Evolutionary conservation across 352 stramenopile genomes (phyloP).

Genomic region (Globisporangium camurandrum): DNA sequence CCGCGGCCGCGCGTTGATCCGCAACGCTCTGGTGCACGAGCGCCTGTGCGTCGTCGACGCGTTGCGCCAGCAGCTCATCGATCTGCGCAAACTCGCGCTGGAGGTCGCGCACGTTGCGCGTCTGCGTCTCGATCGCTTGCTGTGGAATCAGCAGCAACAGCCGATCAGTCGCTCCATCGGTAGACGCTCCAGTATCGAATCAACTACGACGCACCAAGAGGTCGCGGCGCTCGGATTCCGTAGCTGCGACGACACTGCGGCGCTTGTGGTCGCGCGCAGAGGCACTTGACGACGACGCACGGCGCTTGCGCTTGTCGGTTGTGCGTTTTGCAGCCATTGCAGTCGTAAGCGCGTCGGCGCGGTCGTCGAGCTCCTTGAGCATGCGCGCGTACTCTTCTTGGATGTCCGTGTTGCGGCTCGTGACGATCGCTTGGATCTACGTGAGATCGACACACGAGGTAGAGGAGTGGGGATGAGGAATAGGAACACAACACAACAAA

Average conservation of each 20-base stretch:
- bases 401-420: constrained; percentile 62
- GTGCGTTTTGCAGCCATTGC: constrained; percentile 11
- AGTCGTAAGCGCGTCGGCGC: constrained; percentile 30
- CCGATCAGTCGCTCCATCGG: background rate
- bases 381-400: constrained; percentile 73
- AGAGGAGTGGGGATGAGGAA: background rate
- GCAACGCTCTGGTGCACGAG: constrained; percentile 21
- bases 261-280: constrained; percentile 21
- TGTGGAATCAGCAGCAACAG: background rate
- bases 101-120: constrained; percentile 35
- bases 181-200: background rate
- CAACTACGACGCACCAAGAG: constrained; percentile 1
- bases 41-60: constrained; percentile 14
- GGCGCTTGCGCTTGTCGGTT: constrained; percentile 6
- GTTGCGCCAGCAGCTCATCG: constrained; percentile 27
- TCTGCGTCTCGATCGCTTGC: constrained; percentile 34
- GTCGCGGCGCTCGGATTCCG: constrained; percentile 6
- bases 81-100: constrained; percentile 43
- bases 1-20: constrained; percentile 20
- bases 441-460: constrained; percentile 1
- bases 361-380: constrained; percentile 65
- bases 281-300: constrained; percentile 1
- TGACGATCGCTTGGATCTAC: constrained; percentile 60
- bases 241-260: background rate
- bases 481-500: background rate